These are phyloP conservation scores for Sphaerulina populicola DNA, from an alignment of 2,329 filamentous ascomycete genomes.

Conservation along the genomic window DNA sequence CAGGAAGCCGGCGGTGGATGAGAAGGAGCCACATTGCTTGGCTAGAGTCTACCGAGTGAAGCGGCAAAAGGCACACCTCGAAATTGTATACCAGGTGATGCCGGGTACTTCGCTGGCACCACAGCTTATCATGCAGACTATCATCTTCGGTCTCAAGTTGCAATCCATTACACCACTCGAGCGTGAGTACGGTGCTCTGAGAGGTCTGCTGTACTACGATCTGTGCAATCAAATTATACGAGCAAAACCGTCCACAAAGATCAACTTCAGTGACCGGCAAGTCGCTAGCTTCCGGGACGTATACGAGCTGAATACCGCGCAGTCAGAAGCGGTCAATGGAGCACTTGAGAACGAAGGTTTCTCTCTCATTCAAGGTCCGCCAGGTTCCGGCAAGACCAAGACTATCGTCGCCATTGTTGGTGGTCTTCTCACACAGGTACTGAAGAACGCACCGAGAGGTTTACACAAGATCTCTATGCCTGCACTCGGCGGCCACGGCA, in stretches of 20 bases:
- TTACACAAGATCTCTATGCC: conserved; percentile 34
- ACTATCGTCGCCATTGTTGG: conserved; percentile 96
- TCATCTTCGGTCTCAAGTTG: conserved; percentile 69
- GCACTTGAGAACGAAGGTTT: conserved; percentile 95
- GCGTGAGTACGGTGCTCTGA: conserved; percentile 85
- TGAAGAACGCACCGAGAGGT: conserved; percentile 39
- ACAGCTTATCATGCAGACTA: conserved; percentile 57
- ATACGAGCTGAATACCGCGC: conserved; percentile 78
- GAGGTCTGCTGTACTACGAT: conserved; percentile 90
- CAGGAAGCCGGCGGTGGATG: conserved; percentile 58
- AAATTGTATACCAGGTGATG: conserved; percentile 78
- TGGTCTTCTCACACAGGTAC: conserved; percentile 60
- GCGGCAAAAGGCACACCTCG: conserved; percentile 70
- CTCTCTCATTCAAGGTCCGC: conserved; percentile 89
- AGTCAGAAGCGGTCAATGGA: conserved; percentile 84
- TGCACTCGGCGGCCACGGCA: conserved; percentile 18
- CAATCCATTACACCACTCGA: conserved; percentile 92
- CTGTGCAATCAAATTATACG: conserved; percentile 84
- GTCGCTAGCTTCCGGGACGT: conserved; percentile 61
- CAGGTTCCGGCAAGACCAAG: conserved; percentile 88
- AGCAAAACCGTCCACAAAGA: conserved; percentile 80
- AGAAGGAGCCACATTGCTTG: conserved; percentile 67
- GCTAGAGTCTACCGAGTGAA: conserved; percentile 73
- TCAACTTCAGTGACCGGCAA: conserved; percentile 68
- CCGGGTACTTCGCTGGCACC: conserved; percentile 36